phyloP scores from a whole-genome alignment of 768 basidiomycete species.

The Tylopilus vinaceipallidus region DNA sequence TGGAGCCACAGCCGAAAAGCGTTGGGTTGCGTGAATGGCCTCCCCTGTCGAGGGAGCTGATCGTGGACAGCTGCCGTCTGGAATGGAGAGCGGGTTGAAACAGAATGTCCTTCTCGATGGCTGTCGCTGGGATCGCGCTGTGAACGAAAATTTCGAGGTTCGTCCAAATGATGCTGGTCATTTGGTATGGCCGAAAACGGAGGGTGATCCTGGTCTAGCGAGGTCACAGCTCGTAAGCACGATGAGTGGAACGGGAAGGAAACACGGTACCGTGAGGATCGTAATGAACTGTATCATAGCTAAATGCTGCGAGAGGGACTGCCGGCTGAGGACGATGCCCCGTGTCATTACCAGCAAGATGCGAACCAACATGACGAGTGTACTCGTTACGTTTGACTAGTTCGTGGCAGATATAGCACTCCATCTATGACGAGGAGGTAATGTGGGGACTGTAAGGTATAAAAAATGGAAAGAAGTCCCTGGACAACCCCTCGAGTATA shows the following conservation, averaged over 20 bases:
- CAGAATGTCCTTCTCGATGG: neutral
- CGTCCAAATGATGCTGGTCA: neutral
- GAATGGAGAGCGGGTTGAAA: neutral
- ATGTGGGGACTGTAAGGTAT: neutral
- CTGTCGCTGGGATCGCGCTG: neutral
- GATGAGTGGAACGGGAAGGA: neutral
- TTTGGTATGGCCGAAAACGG: neutral
- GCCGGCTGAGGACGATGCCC: neutral
- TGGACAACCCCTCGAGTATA: neutral
- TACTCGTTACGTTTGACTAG: conserved; percentile 13
- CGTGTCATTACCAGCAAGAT: neutral
- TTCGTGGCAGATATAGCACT: conserved; percentile 18
- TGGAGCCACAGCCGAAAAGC: conserved; percentile 16
- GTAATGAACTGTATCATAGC: neutral
- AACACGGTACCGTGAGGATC: neutral
- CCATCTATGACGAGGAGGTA: neutral
- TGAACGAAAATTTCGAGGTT: neutral
- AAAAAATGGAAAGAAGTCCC: neutral
- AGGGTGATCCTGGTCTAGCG: neutral
- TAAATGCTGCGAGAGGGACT: neutral
- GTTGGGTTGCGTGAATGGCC: neutral
- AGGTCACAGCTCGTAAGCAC: neutral
- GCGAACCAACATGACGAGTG: conserved; percentile 9
- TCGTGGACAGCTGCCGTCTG: neutral
- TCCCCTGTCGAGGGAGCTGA: neutral